These are phyloP conservation scores for Chalciporus chontae DNA, from an alignment of 768 basidiomycete genomes.

Conservation along the genomic window DNA sequence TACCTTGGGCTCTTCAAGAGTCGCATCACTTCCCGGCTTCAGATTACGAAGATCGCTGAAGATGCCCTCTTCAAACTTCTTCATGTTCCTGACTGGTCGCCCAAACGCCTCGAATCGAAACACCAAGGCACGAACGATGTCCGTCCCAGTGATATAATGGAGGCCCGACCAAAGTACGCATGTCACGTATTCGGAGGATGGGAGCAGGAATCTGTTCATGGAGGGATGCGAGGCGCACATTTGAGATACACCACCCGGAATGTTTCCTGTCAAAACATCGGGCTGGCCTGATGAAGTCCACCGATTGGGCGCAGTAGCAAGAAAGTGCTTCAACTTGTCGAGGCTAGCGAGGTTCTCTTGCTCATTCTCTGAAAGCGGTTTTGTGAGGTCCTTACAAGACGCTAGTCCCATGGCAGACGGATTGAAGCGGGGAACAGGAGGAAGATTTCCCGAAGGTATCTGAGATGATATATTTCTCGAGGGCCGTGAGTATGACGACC, in stretches of 20 bases:
- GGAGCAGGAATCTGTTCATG: slow-evolving; percentile 83
- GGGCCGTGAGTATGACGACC: slow-evolving; percentile 12
- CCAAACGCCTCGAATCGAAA: slow-evolving; percentile 94
- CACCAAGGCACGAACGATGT: slow-evolving; percentile 92
- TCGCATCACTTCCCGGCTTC: slow-evolving; percentile 90
- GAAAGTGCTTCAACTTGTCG: slow-evolving; percentile 84
- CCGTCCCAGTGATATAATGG: slow-evolving; percentile 94
- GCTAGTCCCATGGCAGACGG: slow-evolving; percentile 26
- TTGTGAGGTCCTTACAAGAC: slow-evolving; percentile 23
- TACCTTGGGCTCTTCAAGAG: slow-evolving; percentile 95
- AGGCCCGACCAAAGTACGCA: slow-evolving; percentile 91
- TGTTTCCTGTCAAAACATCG: slow-evolving; percentile 13
- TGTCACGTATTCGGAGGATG: slow-evolving; percentile 82
- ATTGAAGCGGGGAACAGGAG: slow-evolving; percentile 9
- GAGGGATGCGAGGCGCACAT: slow-evolving; percentile 64
- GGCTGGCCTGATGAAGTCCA: slow-evolving; percentile 48
- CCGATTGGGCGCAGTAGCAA: slow-evolving; percentile 76
- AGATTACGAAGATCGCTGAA: slow-evolving; percentile 91
- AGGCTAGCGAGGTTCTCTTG: slow-evolving; percentile 71
- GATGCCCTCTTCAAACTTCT: slow-evolving; percentile 97
- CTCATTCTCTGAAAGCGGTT: slow-evolving; percentile 62
- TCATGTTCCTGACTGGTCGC: slow-evolving; percentile 86
- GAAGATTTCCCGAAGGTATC: slow-evolving; percentile 1
- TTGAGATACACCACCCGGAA: slow-evolving; percentile 31
- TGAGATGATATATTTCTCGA: slow-evolving; percentile 12